phyloP scores from a whole-genome alignment of 306 rosid species.

The Fragaria nilgerrensis region DNA sequence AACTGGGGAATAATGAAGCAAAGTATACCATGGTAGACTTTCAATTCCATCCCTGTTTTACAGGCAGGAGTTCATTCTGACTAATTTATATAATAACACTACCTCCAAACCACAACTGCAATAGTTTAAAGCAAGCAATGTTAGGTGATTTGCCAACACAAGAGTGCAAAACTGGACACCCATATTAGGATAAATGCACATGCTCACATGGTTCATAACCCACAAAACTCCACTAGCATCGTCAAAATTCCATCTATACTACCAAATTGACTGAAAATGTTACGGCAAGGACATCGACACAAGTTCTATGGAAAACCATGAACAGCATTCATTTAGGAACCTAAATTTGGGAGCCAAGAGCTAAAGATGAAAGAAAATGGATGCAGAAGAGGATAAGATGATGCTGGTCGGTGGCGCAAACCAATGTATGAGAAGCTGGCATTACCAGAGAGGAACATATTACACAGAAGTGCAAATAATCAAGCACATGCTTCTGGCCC shows the following conservation, averaged over 20 bases:
- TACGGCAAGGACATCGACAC: not conserved
- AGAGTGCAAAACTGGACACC: constrained; percentile 32
- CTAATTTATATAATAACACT: not conserved
- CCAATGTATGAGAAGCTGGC: not conserved
- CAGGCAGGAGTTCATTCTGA: not conserved
- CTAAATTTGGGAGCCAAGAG: constrained; percentile 5
- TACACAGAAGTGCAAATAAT: not conserved
- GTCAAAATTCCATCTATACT: constrained; percentile 20
- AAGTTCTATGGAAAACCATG: constrained; percentile 21
- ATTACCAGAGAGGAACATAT: constrained; percentile 7
- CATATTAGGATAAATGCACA: constrained; percentile 49
- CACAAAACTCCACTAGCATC: constrained; percentile 22
- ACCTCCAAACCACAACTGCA: not conserved
- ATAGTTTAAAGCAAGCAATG: constrained; percentile 42
- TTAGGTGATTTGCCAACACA: constrained; percentile 46
- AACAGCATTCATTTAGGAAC: constrained; percentile 10
- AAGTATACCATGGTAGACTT: not conserved
- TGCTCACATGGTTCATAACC: constrained; percentile 54
- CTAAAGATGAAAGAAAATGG: not conserved
- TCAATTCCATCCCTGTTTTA: not conserved
- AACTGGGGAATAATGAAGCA: constrained; percentile 11
- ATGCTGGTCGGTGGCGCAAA: not conserved
- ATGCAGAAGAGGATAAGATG: not conserved
- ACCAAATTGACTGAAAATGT: not conserved
- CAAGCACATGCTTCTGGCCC: constrained; percentile 28